These are phyloP conservation scores for Nadsonia starkeyi-henricii DNA, from an alignment of 1,139 yeast genomes.

Conservation along the genomic window DNA sequence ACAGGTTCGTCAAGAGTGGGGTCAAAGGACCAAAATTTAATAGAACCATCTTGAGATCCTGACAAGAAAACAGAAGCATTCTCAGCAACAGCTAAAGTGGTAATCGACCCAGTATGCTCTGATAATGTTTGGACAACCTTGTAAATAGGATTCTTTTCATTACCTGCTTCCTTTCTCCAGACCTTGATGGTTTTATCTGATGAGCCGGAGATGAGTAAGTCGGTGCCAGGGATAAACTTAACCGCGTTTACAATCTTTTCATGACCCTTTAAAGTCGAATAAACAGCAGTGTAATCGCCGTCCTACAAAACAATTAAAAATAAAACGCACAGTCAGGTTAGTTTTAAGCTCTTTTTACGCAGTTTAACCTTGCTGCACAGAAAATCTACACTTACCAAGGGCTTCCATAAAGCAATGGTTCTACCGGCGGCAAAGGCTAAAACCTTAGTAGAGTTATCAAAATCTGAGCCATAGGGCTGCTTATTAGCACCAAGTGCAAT, in stretches of 20 bases:
- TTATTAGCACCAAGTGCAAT: conserved; percentile 69
- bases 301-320: conserved; percentile 3
- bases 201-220: conserved; percentile 42
- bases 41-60: conserved; percentile 54
- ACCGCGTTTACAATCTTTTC: conserved; percentile 20
- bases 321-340: not conserved
- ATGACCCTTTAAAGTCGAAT: conserved; percentile 20
- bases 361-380: too few relatives aligned
- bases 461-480: conserved; percentile 56
- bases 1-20: conserved; percentile 3
- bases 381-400: conserved; percentile 37
- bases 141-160: conserved; percentile 8
- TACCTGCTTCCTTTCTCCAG: conserved; percentile 33
- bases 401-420: conserved; percentile 65
- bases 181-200: conserved; percentile 50
- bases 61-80: conserved; percentile 32
- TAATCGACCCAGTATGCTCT: conserved; percentile 33
- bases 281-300: conserved; percentile 10
- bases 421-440: conserved; percentile 70
- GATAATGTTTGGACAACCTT: conserved; percentile 24
- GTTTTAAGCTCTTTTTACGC: not conserved
- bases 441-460: conserved; percentile 25
- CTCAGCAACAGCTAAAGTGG: conserved; percentile 30
- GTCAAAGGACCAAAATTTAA: conserved; percentile 34
- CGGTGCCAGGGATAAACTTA: conserved; percentile 20